Conservation (phyloP, 1,139 yeast genomes). For the Debaryomyces fabryi region DNA sequence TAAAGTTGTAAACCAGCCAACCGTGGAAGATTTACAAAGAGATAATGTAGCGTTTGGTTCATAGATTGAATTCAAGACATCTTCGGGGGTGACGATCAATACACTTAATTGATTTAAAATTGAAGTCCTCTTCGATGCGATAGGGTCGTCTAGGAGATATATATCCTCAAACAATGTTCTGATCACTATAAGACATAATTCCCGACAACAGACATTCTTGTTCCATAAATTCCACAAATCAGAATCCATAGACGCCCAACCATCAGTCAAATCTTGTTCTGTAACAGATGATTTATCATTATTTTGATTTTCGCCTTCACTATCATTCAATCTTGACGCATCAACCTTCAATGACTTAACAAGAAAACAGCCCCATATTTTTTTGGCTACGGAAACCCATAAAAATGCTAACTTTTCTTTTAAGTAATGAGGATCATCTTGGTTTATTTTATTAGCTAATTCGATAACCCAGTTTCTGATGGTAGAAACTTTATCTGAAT, state of each 20-base stretch:
- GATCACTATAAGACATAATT: slow-evolving; percentile 73
- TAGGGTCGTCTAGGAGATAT: slow-evolving; percentile 88
- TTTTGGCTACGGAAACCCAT: slow-evolving; percentile 93
- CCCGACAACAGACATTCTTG: slow-evolving; percentile 62
- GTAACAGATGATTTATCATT: slow-evolving; percentile 16
- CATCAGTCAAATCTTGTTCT: slow-evolving; percentile 54
- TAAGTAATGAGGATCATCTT: slow-evolving; percentile 83
- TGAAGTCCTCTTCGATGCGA: slow-evolving; percentile 80
- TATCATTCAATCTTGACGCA: not conserved
- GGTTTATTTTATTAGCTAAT: slow-evolving; percentile 59
- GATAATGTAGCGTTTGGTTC: slow-evolving; percentile 69
- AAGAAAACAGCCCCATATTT: slow-evolving; percentile 78
- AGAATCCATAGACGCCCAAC: slow-evolving; percentile 92
- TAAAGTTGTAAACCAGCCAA: slow-evolving; percentile 92
- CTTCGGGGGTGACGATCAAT: slow-evolving; percentile 75
- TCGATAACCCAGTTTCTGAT: slow-evolving; percentile 85
- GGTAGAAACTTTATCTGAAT: slow-evolving; percentile 66
- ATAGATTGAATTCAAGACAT: slow-evolving; percentile 64
- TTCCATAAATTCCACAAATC: slow-evolving; percentile 79
- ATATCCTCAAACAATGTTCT: slow-evolving; percentile 92
- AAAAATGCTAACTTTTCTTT: slow-evolving; percentile 86
- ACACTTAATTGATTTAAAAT: slow-evolving; percentile 81
- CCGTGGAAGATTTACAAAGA: slow-evolving; percentile 61
- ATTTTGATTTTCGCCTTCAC: not conserved
- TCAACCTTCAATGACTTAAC: slow-evolving; percentile 24